phyloP scores from a whole-genome alignment of 345 rosid genomes.

The Brassica juncea region DNA sequence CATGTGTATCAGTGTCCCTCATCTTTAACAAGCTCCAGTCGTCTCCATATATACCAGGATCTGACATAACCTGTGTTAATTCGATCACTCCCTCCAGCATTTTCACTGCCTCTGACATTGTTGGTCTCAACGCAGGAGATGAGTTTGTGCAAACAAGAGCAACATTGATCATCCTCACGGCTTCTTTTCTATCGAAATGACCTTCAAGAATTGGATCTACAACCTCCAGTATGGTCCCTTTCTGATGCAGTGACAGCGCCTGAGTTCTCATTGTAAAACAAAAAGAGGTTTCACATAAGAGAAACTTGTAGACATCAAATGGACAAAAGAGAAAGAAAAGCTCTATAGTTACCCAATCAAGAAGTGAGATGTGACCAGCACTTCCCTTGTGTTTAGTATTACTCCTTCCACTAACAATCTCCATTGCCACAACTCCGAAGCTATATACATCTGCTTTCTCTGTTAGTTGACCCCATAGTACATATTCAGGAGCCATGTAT shows the following conservation, averaged over 20 bases:
- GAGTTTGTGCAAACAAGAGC: conserved; percentile 45
- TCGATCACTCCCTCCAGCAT: conserved; percentile 43
- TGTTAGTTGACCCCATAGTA: conserved; percentile 45
- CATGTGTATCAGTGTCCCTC: conserved; percentile 20
- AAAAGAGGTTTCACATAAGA: neutral
- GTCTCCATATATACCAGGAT: conserved; percentile 31
- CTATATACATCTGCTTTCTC: conserved; percentile 55
- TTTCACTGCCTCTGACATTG: conserved; percentile 43
- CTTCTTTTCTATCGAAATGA: conserved; percentile 40
- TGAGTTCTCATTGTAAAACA: conserved; percentile 3
- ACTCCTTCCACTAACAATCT: conserved; percentile 46
- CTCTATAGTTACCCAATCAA: conserved; percentile 44
- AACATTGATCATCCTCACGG: conserved; percentile 41
- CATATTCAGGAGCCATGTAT: conserved; percentile 48
- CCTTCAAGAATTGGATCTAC: conserved; percentile 41
- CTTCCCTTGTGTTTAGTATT: conserved; percentile 22
- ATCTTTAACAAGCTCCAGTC: conserved; percentile 28
- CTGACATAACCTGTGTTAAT: conserved; percentile 25
- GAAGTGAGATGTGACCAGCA: conserved; percentile 31
- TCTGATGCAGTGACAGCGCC: conserved; percentile 38
- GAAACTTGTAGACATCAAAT: neutral
- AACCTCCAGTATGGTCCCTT: conserved; percentile 34
- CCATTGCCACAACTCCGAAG: conserved; percentile 48
- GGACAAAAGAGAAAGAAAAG: neutral
- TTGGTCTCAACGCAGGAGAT: conserved; percentile 46